Evolutionary conservation across 2,329 filamentous ascomycete species (phyloP).

Genomic region (Penicillium thymicola): DNA sequence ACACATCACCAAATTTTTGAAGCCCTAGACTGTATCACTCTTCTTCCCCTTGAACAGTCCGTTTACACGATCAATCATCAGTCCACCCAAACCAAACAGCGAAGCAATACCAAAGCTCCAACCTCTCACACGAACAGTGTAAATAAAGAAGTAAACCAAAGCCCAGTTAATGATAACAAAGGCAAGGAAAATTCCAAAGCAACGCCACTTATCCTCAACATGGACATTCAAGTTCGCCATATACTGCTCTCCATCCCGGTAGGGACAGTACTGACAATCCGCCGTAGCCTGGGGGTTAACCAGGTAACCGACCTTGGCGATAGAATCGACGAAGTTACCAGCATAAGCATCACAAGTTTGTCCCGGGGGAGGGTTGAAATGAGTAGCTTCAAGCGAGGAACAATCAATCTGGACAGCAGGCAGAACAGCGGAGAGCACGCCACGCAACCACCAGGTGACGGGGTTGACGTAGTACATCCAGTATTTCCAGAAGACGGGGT

Average conservation of each 20-base stretch:
- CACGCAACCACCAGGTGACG: constrained; percentile 68
- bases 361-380: constrained; percentile 63
- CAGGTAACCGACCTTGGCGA: constrained; percentile 58
- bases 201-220: constrained; percentile 63
- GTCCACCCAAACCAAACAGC: constrained; percentile 52
- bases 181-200: constrained; percentile 69
- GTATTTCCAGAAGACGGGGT: constrained; percentile 70
- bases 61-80: constrained; percentile 35
- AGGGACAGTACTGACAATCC: constrained; percentile 69
- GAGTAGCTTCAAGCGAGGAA: constrained; percentile 55
- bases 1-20: background rate
- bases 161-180: constrained; percentile 70
- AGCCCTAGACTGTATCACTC: constrained; percentile 12
- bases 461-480: constrained; percentile 70
- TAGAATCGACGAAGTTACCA: constrained; percentile 51
- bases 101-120: constrained; percentile 68
- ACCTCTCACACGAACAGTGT: constrained; percentile 65
- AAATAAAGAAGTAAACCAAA: constrained; percentile 74
- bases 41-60: constrained; percentile 24
- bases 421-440: constrained; percentile 64
- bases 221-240: constrained; percentile 57
- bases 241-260: constrained; percentile 63
- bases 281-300: constrained; percentile 57
- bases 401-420: constrained; percentile 52
- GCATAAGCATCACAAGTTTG: constrained; percentile 66